phyloP scores from a whole-genome alignment of 164 flowering plant genomes.

The Chloranthus sessilifolius region DNA sequence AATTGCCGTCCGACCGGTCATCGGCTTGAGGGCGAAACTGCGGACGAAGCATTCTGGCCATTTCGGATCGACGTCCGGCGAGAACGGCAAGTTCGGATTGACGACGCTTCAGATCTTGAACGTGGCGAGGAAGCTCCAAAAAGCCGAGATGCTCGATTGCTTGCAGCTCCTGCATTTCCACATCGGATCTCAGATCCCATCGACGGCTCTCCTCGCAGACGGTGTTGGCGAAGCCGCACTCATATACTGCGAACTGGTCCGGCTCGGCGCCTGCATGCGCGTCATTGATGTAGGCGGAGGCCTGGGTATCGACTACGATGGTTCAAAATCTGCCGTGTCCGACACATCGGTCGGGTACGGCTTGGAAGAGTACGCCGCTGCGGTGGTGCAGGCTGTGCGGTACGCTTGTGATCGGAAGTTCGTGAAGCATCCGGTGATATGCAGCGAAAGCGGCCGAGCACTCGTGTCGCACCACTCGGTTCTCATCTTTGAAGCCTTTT shows the following conservation, averaged over 20 bases:
- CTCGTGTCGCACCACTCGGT: conserved; percentile 95
- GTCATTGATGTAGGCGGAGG: conserved; percentile 95
- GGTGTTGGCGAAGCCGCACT: conserved; percentile 90
- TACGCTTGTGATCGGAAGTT: conserved; percentile 63
- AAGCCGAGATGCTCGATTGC: conserved; percentile 75
- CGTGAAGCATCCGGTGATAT: conserved; percentile 76
- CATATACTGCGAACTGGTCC: conserved; percentile 82
- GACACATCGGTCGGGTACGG: conserved; percentile 79
- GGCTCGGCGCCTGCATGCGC: conserved; percentile 84
- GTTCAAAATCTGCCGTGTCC: conserved; percentile 65
- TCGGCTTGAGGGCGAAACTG: conserved; percentile 89
- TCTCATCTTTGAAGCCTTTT: conserved; percentile 79
- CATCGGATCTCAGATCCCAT: conserved; percentile 95
- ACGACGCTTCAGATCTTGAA: conserved; percentile 69
- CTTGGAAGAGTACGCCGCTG: conserved; percentile 74
- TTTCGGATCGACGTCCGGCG: conserved; percentile 99
- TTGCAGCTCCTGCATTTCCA: conserved; percentile 88
- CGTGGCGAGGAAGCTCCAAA: conserved; percentile 62
- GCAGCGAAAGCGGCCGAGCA: conserved; percentile 97
- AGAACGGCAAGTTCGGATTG: conserved; percentile 92
- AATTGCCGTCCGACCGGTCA: conserved; percentile 58
- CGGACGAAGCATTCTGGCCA: conserved; percentile 95
- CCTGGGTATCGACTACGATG: conserved; percentile 94
- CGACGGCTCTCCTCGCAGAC: conserved; percentile 63
- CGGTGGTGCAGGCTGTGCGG: conserved; percentile 66